Base-by-base conservation (phyloP, 257 asterid species). In the Leptodermis oblonga region DNA sequence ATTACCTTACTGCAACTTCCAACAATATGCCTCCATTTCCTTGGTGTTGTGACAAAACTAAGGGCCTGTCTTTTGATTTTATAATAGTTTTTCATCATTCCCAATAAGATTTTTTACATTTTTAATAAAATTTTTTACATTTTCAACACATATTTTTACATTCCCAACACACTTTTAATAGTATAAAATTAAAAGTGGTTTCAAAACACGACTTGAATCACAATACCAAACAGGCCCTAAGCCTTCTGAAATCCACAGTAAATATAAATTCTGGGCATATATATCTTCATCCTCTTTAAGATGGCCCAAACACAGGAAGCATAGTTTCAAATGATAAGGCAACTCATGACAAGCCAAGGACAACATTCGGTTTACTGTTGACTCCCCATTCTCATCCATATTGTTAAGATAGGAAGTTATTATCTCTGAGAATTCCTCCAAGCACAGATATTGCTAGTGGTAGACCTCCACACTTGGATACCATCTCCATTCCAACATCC, bases 401-500 rank as follows among this genome's bases (percentile, higher is more conserved):
- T 7, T 4, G 56, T n/a, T 51, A 18, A 51, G 56, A 20, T 20
- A 4, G 2, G 12, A 20, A 51, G 26, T 51, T 51, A 61, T 55
- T 62, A 3, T 63, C 70, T 12, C 31, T 70, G 48, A 85, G 80
- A 71, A 80, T 61, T 14, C 86, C 85, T 31, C 82, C 86, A 34
- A 79, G 73, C 17, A 81, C 73, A 23, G 76, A 80, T 15, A 85
- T 72, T 3, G 88, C 80, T n/a, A 83, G 77, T 62, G 88, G 86
- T 28, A 85, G 70, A n/a, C 81, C 75, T 2, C 15, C 14, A 48
- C 84, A 81, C 52, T 34, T 67, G 15, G 25, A 39, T 26, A 67
- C 69, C 14, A 76, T 14, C 51, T 71, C 30, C 20, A 53, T 39
- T 7, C 80, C 80, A 13, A 67, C 46, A 8, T 52, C 25, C 51